phyloP scores from a whole-genome alignment of 257 asterid species.

The Primulina huaijiensis region DNA sequence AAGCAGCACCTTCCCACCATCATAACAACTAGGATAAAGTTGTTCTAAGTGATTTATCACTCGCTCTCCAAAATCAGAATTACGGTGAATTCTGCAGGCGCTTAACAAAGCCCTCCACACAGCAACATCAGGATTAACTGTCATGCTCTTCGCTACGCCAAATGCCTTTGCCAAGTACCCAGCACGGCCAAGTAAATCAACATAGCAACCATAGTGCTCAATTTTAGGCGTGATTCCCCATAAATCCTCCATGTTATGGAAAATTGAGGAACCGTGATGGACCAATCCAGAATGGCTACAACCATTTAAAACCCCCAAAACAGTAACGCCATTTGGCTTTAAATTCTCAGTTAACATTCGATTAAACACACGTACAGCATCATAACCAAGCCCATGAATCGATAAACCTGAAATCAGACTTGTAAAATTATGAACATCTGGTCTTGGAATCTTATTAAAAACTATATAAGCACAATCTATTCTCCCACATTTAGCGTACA shows the following conservation, averaged over 20 bases:
- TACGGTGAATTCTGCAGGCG: slow-evolving; percentile 68
- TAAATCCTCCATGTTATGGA: slow-evolving; percentile 54
- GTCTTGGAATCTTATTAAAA: slow-evolving; percentile 40
- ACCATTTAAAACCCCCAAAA: slow-evolving; percentile 65
- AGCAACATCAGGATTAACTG: slow-evolving; percentile 52
- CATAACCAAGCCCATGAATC: slow-evolving; percentile 59
- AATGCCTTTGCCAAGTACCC: slow-evolving; percentile 77
- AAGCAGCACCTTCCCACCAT: slow-evolving; percentile 55
- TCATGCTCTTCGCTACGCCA: slow-evolving; percentile 56
- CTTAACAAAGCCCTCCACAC: slow-evolving; percentile 78
- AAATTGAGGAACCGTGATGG: slow-evolving; percentile 54
- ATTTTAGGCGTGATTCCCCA: slow-evolving; percentile 58
- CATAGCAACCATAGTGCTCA: slow-evolving; percentile 79
- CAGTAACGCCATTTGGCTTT: slow-evolving; percentile 56
- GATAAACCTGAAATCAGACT: slow-evolving; percentile 75
- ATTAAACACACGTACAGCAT: slow-evolving; percentile 46
- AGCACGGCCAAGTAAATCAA: slow-evolving; percentile 82
- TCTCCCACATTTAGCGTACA: slow-evolving; percentile 87
- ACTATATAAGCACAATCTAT: slow-evolving; percentile 46
- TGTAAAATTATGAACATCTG: slow-evolving; percentile 56
- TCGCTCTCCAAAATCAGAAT: slow-evolving; percentile 49
- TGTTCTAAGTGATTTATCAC: slow-evolving; percentile 41
- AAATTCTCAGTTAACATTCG: slow-evolving; percentile 52
- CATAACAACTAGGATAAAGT: slow-evolving; percentile 32
- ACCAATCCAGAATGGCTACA: slow-evolving; percentile 85